phyloP scores from a whole-genome alignment of 306 rosid species.

The Cajanus cajan region DNA sequence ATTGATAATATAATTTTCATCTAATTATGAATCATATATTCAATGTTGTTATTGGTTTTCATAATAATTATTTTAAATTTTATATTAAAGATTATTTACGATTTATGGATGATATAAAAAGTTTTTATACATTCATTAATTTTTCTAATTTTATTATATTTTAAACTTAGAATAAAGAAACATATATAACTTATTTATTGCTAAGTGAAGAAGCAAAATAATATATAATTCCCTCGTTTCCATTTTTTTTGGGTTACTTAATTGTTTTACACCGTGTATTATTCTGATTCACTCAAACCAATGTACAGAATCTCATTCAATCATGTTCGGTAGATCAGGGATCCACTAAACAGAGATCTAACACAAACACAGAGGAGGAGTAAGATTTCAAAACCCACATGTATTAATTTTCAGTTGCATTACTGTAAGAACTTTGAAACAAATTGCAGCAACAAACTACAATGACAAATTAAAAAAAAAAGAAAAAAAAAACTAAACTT shows the following conservation, averaged over 20 bases:
- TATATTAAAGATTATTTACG: background rate
- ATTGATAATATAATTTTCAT: background rate
- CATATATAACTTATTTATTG: no score
- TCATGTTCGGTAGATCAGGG: background rate
- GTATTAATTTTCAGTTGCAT: conserved; percentile 33
- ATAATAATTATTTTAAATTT: background rate
- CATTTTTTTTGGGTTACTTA: background rate
- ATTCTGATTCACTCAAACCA: background rate
- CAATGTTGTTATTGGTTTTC: background rate
- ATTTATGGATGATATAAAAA: background rate
- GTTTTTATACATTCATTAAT: background rate
- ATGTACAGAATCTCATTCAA: background rate
- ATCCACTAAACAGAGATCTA: conserved; percentile 7
- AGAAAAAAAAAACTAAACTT: conserved; percentile 6
- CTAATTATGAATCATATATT: background rate
- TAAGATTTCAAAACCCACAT: conserved; percentile 3
- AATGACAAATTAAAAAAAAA: background rate
- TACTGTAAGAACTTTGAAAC: conserved; percentile 20
- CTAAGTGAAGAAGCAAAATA: background rate
- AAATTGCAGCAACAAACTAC: conserved; percentile 41
- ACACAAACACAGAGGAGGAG: background rate
- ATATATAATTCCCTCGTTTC: background rate
- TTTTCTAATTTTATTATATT: no score
- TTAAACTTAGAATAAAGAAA: background rate
- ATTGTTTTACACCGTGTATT: background rate